Evolutionary conservation across 306 rosid species (phyloP), one percentile per base, ranked within the genome.

Genomic region (Rosa rugosa): DNA sequence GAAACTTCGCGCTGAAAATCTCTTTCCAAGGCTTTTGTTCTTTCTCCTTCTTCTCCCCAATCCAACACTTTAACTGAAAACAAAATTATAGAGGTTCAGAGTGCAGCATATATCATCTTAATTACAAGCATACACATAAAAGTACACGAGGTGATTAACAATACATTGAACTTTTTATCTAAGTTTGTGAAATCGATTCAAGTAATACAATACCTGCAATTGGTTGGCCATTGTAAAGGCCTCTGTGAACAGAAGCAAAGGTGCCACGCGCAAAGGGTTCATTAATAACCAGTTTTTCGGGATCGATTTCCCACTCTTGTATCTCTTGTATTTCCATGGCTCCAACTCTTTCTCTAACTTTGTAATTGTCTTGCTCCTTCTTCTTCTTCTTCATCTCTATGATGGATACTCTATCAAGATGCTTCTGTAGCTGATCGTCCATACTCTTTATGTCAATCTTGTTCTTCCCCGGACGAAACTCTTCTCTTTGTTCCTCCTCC

Each of bases 1-100:
- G 46, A 47, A 79, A 79, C 44, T 72, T 72, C 73, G 2, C 44
- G 65, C 11, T 17, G 66, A 22, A 79, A 72, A 72, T 73, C 49
- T 20, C 44, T 62, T 62, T 62, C 8, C 40, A 62, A 5, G 6
- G 18, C 67, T 25, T 13, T 25, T 25, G 9, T 4, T 25, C 18
- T 12, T 27, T 5, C 68, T 0, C 68, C 65, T 8, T 51, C 49
- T 18, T 53, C 65, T 53, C 76, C 76, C 47, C 11, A 72, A 25
- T 51, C 76, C 46, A 51, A 11, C 20, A 72, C 27, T 72, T 72
- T 72, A 16, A 72, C 76, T 34, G 22, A 6, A 14, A 2, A 7
- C 1, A 53, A 53, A 53, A 53, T 53, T 18, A 13, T 14, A 53
- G 23, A 18, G 25, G 14, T 49, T 49, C 5, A 12, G 3, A 2